Base-by-base conservation (phyloP, 805 yeast species). In the Ogataea degrootiae region DNA sequence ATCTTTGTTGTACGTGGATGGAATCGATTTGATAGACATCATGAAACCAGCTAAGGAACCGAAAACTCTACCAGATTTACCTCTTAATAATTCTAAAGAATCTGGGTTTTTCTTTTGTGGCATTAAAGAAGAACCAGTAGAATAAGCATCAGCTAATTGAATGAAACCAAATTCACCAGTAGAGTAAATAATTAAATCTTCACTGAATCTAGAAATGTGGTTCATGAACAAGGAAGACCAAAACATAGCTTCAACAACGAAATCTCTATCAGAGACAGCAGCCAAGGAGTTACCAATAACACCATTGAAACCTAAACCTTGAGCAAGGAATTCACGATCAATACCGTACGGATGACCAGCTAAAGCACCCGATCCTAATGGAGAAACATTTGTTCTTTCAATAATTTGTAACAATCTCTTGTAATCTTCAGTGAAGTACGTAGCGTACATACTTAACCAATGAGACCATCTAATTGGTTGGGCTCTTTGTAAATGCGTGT, bases 401-500 rank as follows among this genome's bases (percentile, higher is more conserved):
- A 85, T 77, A 46, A 94, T 76, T 69, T 95, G 94, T 54, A 77
- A 70, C 57, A 94, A 76, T 65, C 99, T 80, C 65, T 87, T 81
- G 70, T 85, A 82, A 66, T 94, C 99, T 63, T 90, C 90, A 9
- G 91, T 80, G 68, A 94, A 85, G 65, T 91, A 94, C 2, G 99
- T 92, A 36, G 97, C 97, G 62, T 94, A 92, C 65, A 89, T 83
- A 56, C 92, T 81, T 56, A 94, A 75, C 97, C 97, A 92, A 67
- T 94, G 99, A 1, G 97, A 76, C 99, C 99, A 94, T 71, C 99
- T 82, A 62, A 94, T 94, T n/a, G 99, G 99, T 71, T 91, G 99
- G 2, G 98, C 98, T 67, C 96, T 86, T 75, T 94, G 99, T 65
- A 94, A 74, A 72, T 94, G 99, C 14, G 99, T 94, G 73, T 94